phyloP scores from a whole-genome alignment of 2,329 filamentous ascomycete species.

The Neonectria hederae region DNA sequence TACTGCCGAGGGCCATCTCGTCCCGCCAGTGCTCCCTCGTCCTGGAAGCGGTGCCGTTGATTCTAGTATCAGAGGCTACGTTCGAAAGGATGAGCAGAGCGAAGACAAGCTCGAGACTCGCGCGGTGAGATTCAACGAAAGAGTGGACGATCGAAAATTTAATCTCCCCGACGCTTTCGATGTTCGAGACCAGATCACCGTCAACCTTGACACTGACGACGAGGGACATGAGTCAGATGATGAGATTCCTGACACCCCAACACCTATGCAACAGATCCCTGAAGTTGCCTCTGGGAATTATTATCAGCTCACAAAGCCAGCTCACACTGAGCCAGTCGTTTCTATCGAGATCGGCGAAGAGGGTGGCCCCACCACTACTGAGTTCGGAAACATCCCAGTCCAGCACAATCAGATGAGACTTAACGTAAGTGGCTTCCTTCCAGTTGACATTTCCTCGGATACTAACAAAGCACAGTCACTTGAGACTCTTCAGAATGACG shows the following conservation, averaged over 20 bases:
- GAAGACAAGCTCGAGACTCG: constrained; percentile 42
- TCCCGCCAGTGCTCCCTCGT: constrained; percentile 50
- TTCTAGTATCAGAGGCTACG: constrained; percentile 46
- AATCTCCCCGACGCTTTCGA: constrained; percentile 42
- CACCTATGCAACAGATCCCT: background rate
- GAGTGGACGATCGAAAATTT: constrained; percentile 44
- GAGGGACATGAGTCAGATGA: background rate
- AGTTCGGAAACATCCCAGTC: background rate
- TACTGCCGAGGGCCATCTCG: constrained; percentile 52
- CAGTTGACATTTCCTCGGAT: background rate
- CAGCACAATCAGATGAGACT: background rate
- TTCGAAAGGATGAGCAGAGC: constrained; percentile 41
- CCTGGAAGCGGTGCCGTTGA: constrained; percentile 33
- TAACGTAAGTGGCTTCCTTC: background rate
- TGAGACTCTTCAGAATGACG: no score
- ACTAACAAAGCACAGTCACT: background rate
- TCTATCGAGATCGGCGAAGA: background rate
- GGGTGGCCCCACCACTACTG: no score
- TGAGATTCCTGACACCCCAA: background rate
- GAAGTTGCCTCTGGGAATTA: background rate
- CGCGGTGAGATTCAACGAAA: constrained; percentile 46
- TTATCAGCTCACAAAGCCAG: background rate
- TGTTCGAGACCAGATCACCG: background rate
- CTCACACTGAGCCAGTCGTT: background rate
- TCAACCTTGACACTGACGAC: background rate